Evolutionary conservation across 1,284 basidiomycete species (phyloP), one percentile per base, ranked within the genome.

Genomic region (Boletus nobilissimus): DNA sequence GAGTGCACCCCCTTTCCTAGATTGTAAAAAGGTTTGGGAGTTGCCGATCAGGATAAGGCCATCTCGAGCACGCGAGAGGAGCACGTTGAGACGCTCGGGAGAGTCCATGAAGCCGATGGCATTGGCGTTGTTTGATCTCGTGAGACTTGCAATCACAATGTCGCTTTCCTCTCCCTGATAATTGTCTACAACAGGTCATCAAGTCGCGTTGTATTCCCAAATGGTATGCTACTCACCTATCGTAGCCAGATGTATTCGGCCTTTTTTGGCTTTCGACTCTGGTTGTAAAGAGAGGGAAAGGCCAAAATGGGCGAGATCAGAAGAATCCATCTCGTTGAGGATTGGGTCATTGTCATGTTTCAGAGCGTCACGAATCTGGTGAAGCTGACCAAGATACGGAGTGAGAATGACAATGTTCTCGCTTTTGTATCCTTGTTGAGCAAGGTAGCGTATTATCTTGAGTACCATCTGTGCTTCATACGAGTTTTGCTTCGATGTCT

Each of bases 151-250:
- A 40, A 94, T 86, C n/a, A 94, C 92, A 71, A 94, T 91, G 34
- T 93, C 88, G 67, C 91, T 91, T 81, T 94, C 92, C 81, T 94
- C 93, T 32, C 93, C 93, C 80, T 94, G 93, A 75, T 92, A 92
- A 75, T 92, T 92, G 73, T 92, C 91, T 92, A 32, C 34, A 6
- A n/a, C 19, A 73, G 67, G n/a, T 26, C 13, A 26, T 39, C 9
- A 39, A 16, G n/a, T 10, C 19, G 40, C 2, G 14, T 22, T 1
- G 34, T 24, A 32, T 32, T 43, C 26, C 22, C 51, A 19, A 38
- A 22, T n/a, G n/a, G n/a, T n/a, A 24, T 6, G 22, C 19, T 24
- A 3, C 85, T 63, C 77, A 92, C 92, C 92, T 26, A 93, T 92
- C 0, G 92, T 93, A 1, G 92, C 89, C 1, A 93, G 82, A 29